Conservation (phyloP, 2,329 filamentous ascomycete genomes). For the Pseudophaeomoniella oleicola region DNA sequence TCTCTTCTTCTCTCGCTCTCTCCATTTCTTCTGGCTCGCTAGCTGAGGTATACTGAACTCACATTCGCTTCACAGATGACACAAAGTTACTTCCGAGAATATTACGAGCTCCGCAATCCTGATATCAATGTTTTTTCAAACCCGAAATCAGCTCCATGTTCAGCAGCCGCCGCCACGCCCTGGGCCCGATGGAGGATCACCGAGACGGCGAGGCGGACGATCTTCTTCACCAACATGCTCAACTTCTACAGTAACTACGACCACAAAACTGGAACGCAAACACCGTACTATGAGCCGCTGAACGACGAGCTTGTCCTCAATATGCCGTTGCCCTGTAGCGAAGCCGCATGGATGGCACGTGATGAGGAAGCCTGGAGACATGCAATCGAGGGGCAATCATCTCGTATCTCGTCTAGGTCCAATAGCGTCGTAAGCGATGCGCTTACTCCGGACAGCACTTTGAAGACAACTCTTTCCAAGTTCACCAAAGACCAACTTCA, state of each 20-base stretch:
- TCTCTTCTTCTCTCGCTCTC: not conserved
- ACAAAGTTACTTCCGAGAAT: slow-evolving; percentile 5
- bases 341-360: slow-evolving; percentile 7
- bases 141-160: not conserved
- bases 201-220: slow-evolving; percentile 11
- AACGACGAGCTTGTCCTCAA: slow-evolving; percentile 11
- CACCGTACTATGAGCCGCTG: slow-evolving; percentile 12
- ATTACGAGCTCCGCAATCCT: slow-evolving; percentile 5
- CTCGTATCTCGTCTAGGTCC: too few relatives aligned
- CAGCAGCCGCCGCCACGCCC: not conserved
- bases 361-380: slow-evolving; percentile 8
- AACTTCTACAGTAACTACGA: slow-evolving; percentile 10
- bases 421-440: too few relatives aligned
- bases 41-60: not conserved
- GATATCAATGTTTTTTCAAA: slow-evolving; percentile 3
- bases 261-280: slow-evolving; percentile 5
- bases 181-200: slow-evolving; percentile 6
- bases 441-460: not conserved
- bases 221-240: slow-evolving; percentile 12
- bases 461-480: slow-evolving; percentile 7
- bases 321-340: slow-evolving; percentile 11
- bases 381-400: slow-evolving; percentile 2
- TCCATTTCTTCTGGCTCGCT: not conserved
- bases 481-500: slow-evolving; percentile 8
- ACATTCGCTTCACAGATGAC: slow-evolving; percentile 7